A percentile compares a stretch with the other conserved stretches of the same genome.
These are phyloP conservation scores for Syzygium aromaticum DNA, from an alignment of 345 rosid genomes.

Conservation along the genomic window DNA sequence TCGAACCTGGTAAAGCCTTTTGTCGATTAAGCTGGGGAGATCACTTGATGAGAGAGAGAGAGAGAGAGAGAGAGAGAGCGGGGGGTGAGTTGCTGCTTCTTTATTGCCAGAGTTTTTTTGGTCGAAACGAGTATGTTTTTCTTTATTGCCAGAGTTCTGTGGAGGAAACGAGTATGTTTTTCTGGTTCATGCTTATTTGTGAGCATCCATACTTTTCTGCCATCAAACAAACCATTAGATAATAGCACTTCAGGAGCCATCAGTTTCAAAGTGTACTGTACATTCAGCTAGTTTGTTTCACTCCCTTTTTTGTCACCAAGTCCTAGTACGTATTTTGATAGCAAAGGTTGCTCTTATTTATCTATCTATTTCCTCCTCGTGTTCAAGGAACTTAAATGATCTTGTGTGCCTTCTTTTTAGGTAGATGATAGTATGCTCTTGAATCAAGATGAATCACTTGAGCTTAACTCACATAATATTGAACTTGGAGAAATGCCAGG, in stretches of 20 bases:
- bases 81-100: too few species aligned
- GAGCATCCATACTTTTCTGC: background rate
- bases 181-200: background rate
- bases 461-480: conserved; percentile 6
- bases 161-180: background rate
- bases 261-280: background rate
- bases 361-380: background rate
- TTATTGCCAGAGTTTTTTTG: background rate
- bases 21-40: background rate
- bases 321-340: background rate
- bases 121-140: background rate
- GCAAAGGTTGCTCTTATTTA: background rate
- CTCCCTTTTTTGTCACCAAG: background rate
- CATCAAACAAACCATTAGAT: background rate
- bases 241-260: background rate
- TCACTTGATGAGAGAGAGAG: background rate
- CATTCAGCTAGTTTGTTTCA: background rate
- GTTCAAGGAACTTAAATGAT: background rate
- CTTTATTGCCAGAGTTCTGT: background rate
- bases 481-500: conserved; percentile 3
- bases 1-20: background rate
- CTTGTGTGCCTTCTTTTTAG: background rate
- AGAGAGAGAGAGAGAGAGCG: too few species aligned
- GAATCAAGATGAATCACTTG: conserved; percentile 13
- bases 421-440: conserved; percentile 7